Percentiles rank a stretch among this genome's conserved stretches.
These are phyloP conservation scores for Sapria himalayana DNA, from an alignment of 345 rosid genomes.

Conservation along the genomic window DNA sequence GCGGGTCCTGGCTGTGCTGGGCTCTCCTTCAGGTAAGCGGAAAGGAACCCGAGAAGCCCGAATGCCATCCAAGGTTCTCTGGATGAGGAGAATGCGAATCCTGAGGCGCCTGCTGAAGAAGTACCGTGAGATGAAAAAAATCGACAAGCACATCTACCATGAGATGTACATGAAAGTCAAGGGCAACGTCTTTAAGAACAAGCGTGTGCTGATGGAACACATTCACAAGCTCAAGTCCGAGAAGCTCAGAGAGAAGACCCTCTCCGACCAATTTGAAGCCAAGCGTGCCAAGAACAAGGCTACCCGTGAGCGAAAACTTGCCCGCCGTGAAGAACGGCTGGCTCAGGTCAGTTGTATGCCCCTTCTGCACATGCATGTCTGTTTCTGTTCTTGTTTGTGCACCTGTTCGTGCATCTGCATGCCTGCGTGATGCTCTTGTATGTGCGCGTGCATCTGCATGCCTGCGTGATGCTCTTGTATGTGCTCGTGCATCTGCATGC, in stretches of 20 bases:
- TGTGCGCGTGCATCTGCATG: no score
- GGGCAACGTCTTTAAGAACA: constrained; percentile 93
- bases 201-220: constrained; percentile 89
- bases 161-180: constrained; percentile 98
- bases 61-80: constrained; percentile 73
- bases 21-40: constrained; percentile 41
- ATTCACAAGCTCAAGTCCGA: constrained; percentile 93
- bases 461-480: no score
- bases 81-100: constrained; percentile 98
- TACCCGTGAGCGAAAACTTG: constrained; percentile 74
- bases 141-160: constrained; percentile 95
- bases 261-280: constrained; percentile 87
- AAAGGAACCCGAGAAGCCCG: constrained; percentile 96
- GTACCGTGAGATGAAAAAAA: constrained; percentile 78
- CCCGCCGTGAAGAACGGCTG: constrained; percentile 75
- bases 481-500: no score
- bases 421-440: no score
- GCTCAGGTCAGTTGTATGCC: constrained; percentile 78
- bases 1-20: background rate
- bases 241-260: constrained; percentile 89
- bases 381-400: no score
- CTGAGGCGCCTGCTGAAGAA: constrained; percentile 76
- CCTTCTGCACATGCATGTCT: no score
- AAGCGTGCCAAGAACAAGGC: constrained; percentile 95
- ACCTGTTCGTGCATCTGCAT: no score